phyloP scores from a whole-genome alignment of 2,329 filamentous ascomycete genomes.

The Madurella fahalii region DNA sequence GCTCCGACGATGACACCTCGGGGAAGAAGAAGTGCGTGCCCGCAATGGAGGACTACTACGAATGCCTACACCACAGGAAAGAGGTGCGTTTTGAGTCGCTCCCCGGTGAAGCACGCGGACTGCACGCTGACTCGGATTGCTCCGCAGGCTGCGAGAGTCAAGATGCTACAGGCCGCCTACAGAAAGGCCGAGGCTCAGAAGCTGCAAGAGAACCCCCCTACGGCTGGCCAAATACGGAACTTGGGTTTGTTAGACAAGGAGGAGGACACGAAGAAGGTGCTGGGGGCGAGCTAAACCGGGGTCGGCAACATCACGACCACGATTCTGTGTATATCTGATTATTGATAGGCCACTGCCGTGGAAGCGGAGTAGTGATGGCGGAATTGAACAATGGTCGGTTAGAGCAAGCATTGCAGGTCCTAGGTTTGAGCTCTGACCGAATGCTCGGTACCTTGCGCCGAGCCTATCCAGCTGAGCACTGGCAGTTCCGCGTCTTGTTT shows the following conservation, averaged over 20 bases:
- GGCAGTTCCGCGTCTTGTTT: no score
- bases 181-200: constrained; percentile 72
- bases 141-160: constrained; percentile 68
- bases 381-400: constrained; percentile 2
- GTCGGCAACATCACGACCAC: background rate
- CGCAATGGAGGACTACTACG: constrained; percentile 92
- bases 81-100: constrained; percentile 58
- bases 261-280: constrained; percentile 66
- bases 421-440: background rate
- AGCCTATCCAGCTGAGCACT: no score
- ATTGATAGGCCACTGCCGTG: background rate
- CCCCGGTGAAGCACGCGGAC: background rate
- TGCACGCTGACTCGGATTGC: constrained; percentile 9
- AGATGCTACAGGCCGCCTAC: constrained; percentile 78
- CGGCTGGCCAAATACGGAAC: constrained; percentile 80
- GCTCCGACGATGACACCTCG: constrained; percentile 68
- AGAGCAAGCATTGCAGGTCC: background rate
- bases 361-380: background rate
- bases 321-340: constrained; percentile 19
- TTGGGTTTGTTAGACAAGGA: constrained; percentile 80
- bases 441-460: background rate
- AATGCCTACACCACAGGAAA: constrained; percentile 98
- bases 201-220: constrained; percentile 75
- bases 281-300: constrained; percentile 33
- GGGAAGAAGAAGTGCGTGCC: constrained; percentile 86